Evolutionary conservation across 2,329 filamentous ascomycete genomes (phyloP), one percentile per base, ranked within the genome.

Genomic region (Venturia pyrina): DNA sequence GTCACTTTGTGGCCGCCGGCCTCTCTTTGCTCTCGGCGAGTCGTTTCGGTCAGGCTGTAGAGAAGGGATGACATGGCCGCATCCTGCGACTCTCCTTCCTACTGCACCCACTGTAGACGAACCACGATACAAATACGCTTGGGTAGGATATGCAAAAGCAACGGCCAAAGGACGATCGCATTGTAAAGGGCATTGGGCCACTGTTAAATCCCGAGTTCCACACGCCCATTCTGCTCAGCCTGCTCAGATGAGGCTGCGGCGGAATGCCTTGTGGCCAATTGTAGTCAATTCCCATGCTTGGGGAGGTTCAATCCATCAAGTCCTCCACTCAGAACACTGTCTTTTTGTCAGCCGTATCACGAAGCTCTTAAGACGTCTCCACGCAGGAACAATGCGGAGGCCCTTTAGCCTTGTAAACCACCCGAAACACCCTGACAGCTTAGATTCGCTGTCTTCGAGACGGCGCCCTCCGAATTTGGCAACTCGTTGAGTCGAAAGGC

Each of bases 131-230:
- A 28, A 10, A 34, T 1, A 37, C 8, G 4, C 28, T 32, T 59
- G 15, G 28, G 5, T 28, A 21, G 32, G 13, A 7, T 37, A 59
- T 19, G 28, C 17, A 1, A 34, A 34, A 57, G 13, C 28, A 59
- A n/a, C 8, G 28, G 3, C 53, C 53, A 37, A 32, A 59, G 32
- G 32, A n/a, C 53, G 32, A 59, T 59, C 53, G 53, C 53, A 59
- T 59, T 37, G 53, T n/a, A 5, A 37, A 37, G 32, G 53, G 53
- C 28, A 59, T 37, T 59, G 53, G 53, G 15, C 53, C 4, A 21
- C 53, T 59, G 53, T 59, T 59, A 59, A 59, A 37, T 59, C 53
- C 19, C 32, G 28, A 37, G 53, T 59, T 11, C 53, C 53, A 37
- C 32, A 59, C 28, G 53, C 53, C 28, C 28, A 59, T 19, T n/a